Percentiles rank a stretch among this genome's conserved stretches.
Conservation (phyloP, 1,139 yeast genomes). For the Suzukiozyma palmioleophila region DNA sequence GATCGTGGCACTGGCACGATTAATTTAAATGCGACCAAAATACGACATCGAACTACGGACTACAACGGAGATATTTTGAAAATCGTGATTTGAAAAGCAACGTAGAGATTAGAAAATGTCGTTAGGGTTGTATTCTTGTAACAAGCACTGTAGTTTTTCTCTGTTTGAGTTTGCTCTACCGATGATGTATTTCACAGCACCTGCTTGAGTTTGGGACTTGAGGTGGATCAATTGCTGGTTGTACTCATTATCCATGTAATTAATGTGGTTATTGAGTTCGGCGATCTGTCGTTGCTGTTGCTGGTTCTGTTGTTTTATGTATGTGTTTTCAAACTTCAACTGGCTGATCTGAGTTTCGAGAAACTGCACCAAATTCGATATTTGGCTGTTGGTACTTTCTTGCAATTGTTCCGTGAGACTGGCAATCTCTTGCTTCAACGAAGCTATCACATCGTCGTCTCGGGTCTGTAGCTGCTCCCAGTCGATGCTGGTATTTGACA, state of each 20-base stretch:
- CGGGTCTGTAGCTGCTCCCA: conserved; percentile 26
- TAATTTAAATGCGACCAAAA: too few species aligned
- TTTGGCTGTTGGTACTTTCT: conserved; percentile 4
- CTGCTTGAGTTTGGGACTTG: not conserved
- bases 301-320: conserved; percentile 17
- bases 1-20: too few species aligned
- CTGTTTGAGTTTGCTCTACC: not conserved
- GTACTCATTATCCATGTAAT: conserved; percentile 26
- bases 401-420: conserved; percentile 25
- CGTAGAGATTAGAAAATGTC: conserved; percentile 4
- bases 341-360: conserved; percentile 29
- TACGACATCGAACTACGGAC: too few species aligned
- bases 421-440: conserved; percentile 28
- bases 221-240: conserved; percentile 2
- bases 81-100: not conserved
- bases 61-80: too few species aligned
- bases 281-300: conserved; percentile 18
- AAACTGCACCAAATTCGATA: conserved; percentile 19
- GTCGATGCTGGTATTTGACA: conserved; percentile 25
- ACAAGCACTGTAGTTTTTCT: not conserved
- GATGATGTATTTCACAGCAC: not conserved
- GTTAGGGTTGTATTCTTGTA: conserved; percentile 9
- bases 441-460: conserved; percentile 27
- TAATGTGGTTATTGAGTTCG: conserved; percentile 26
- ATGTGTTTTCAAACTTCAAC: conserved; percentile 33